Conservation (phyloP, 2,329 filamentous ascomycete genomes). For the Akanthomyces muscarius region DNA sequence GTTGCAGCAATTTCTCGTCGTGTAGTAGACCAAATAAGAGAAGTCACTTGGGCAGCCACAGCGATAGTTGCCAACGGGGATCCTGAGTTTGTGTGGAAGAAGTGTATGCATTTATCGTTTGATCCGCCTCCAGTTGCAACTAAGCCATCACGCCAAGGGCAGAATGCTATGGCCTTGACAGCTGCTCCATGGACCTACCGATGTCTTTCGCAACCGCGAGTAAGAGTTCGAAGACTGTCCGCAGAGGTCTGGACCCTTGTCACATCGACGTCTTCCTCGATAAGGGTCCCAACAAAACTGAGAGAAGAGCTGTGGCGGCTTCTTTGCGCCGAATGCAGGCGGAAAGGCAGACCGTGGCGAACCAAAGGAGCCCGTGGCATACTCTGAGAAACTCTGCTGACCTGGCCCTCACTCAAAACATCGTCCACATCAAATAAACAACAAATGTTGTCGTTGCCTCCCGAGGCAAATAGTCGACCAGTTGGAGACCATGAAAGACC, state of each 20-base stretch:
- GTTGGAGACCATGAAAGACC: conserved; percentile 83
- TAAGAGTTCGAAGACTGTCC: conserved; percentile 45
- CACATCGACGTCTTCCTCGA: conserved; percentile 22
- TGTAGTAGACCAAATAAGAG: conserved; percentile 83
- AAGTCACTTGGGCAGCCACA: conserved; percentile 89
- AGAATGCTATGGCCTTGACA: conserved; percentile 95
- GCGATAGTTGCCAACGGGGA: conserved; percentile 84
- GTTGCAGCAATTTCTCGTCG: conserved; percentile 86
- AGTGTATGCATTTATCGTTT: conserved; percentile 93
- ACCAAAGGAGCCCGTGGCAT: conserved; percentile 5
- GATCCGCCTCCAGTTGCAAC: conserved; percentile 89
- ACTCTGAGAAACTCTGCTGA: neutral
- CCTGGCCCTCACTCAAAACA: conserved; percentile 38
- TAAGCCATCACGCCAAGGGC: conserved; percentile 84
- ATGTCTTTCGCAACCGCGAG: conserved; percentile 59
- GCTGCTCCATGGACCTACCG: conserved; percentile 78
- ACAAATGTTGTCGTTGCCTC: conserved; percentile 89
- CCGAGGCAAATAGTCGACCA: conserved; percentile 75
- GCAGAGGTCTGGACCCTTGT: conserved; percentile 27
- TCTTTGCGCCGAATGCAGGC: neutral
- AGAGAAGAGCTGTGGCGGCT: neutral
- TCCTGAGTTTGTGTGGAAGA: conserved; percentile 84
- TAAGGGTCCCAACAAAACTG: neutral
- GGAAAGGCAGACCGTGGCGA: conserved; percentile 11
- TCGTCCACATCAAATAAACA: conserved; percentile 70